These are phyloP conservation scores for Neurospora sp. DNA, from an alignment of 2,329 filamentous ascomycete genomes.

Conservation along the genomic window DNA sequence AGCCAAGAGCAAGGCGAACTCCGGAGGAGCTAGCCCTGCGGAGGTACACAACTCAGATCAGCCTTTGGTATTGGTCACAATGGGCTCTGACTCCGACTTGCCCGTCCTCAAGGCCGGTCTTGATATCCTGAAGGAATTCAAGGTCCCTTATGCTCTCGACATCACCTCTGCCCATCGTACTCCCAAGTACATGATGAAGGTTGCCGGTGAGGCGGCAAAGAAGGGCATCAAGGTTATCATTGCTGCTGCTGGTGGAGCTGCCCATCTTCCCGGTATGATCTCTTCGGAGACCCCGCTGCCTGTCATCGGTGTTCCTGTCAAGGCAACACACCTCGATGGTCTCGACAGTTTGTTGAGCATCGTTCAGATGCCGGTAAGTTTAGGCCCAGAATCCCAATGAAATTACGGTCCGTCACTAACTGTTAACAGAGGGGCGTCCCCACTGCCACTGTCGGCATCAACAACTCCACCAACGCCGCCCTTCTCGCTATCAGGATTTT, in stretches of 20 bases:
- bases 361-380: slow-evolving; percentile 63
- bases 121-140: slow-evolving; percentile 57
- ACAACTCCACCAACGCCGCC: slow-evolving; percentile 70
- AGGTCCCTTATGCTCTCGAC: slow-evolving; percentile 61
- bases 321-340: slow-evolving; percentile 62
- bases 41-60: slow-evolving; percentile 14
- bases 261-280: slow-evolving; percentile 66
- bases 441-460: slow-evolving; percentile 68
- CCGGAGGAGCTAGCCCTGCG: slow-evolving; percentile 13
- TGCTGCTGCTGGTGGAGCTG: slow-evolving; percentile 65
- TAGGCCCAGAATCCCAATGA: slow-evolving; percentile 27
- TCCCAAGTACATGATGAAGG: slow-evolving; percentile 57
- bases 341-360: slow-evolving; percentile 63
- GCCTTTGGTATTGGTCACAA: slow-evolving; percentile 66
- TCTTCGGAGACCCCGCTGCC: slow-evolving; percentile 62
- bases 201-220: slow-evolving; percentile 52
- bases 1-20: slow-evolving; percentile 8
- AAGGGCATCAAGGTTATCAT: slow-evolving; percentile 66
- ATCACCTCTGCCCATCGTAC: slow-evolving; percentile 78
- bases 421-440: slow-evolving; percentile 47
- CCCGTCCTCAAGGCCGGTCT: slow-evolving; percentile 56
- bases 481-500: slow-evolving; percentile 62
- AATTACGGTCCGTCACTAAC: slow-evolving; percentile 19
- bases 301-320: slow-evolving; percentile 70
- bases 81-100: slow-evolving; percentile 76